phyloP scores from a whole-genome alignment of 768 basidiomycete species.

The Termitomyces sp. region DNA sequence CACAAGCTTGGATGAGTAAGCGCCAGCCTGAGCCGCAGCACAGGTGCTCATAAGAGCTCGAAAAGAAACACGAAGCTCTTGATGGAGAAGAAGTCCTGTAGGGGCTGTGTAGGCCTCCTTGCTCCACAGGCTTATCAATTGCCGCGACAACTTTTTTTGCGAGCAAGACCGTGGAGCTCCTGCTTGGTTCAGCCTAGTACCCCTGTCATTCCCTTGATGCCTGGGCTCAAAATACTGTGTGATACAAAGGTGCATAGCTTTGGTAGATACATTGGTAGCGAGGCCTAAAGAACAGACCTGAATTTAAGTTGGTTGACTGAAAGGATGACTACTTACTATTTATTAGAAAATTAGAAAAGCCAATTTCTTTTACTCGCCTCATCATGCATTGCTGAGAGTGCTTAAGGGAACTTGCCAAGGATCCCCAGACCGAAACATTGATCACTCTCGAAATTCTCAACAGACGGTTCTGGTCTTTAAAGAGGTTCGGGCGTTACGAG shows the following conservation, averaged over 20 bases:
- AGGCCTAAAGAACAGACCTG: no score
- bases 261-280: no score
- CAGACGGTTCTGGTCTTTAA: not conserved
- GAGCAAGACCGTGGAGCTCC: not conserved
- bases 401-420: no score
- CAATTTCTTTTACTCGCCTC: no score
- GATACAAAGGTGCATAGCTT: no score
- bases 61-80: not conserved
- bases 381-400: not conserved
- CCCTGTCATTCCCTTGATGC: not conserved
- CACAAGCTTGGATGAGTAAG: not conserved
- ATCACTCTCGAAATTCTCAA: not conserved
- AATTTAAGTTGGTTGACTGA: no score
- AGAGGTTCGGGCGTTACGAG: not conserved
- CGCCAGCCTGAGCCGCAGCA: not conserved
- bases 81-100: not conserved
- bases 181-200: not conserved
- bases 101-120: not conserved
- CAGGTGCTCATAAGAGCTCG: not conserved
- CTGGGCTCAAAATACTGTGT: not conserved
- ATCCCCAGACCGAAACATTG: not conserved
- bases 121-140: not conserved
- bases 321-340: no score
- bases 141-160: not conserved
- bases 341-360: no score